Evolutionary conservation across 2,329 filamentous ascomycete genomes (phyloP), one percentile per base, ranked within the genome.

Genomic region (Ophiostoma novo-ulmi): DNA sequence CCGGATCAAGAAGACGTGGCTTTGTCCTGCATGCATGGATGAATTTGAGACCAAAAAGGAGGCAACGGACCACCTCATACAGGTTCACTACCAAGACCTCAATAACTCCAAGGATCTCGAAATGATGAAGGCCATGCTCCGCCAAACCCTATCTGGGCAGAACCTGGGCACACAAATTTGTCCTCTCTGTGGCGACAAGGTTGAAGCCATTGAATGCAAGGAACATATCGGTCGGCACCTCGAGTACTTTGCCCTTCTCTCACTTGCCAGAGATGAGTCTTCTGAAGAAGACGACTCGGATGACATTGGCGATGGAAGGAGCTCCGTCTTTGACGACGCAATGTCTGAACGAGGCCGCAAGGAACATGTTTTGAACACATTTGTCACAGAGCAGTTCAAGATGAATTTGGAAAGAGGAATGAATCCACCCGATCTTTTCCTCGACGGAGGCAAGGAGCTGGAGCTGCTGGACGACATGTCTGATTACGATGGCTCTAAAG

Each of bases 301-400:
- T 63, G 72, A 73, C 1, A 69, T 73, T 10, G 71, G 72, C 8
- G 71, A 72, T 13, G 71, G 73, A 36, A 72, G 58, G 17, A 63
- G 58, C 14, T 35, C 8, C 6, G n/a, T 63, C 5, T 35, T 22
- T 17, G 69, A 73, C 44, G 72, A 74, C 31, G 66, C 66, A n/a
- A 73, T 74, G 70, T 74, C 73, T 1, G 73, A 73, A 7, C 70
- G 71, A 3, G 73, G 72, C 0, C 69, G 72, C 14, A 74, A 73
- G 13, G 73, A 74, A 64, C 52, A 70, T 44, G 72, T 74, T 4
- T 68, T 74, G 13, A 71, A 71, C 55, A 68, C 73, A 1, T 74
- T 74, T 69, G 73, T 73, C n/a, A 58, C 66, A 14, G 73, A 74
- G 39, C 73, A 74, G 70, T 73, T 73, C 67, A 71, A 73, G 10